Evolutionary conservation across 83 land plant genomes (phyloP).

Genomic region (Isoetes engelmannii): DNA sequence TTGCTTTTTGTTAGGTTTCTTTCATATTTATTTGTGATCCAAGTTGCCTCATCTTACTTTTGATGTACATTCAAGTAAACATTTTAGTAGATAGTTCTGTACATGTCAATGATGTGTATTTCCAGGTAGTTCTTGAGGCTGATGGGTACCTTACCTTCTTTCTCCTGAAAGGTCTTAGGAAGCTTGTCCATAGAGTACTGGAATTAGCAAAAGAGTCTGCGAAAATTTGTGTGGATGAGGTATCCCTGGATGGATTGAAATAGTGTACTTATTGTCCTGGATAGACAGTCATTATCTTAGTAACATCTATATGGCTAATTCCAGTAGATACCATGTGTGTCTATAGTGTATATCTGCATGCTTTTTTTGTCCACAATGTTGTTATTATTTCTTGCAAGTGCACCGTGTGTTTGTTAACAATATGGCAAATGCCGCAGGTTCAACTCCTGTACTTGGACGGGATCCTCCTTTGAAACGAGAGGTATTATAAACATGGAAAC

Average conservation of each 20-base stretch:
- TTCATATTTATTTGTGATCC: too few relatives aligned
- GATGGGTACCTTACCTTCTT: conserved; percentile 98
- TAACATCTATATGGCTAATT: too few relatives aligned
- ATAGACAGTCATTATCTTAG: too few relatives aligned
- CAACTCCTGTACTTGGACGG: conserved; percentile 89
- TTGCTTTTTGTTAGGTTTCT: too few relatives aligned
- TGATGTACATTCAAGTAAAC: too few relatives aligned
- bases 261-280: too few relatives aligned
- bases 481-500: conserved; percentile 33
- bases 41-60: too few relatives aligned
- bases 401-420: conserved; percentile 85
- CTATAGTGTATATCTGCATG: not conserved
- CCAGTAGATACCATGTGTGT: not conserved
- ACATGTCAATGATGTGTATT: not conserved
- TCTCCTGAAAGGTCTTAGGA: conserved; percentile 97
- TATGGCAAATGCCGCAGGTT: conserved; percentile 85
- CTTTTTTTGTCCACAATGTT: not conserved
- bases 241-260: conserved; percentile 9
- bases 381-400: conserved; percentile 40
- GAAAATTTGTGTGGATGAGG: conserved; percentile 95
- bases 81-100: too few relatives aligned
- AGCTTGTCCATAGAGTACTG: conserved; percentile 72
- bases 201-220: conserved; percentile 97
- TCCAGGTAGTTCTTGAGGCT: conserved; percentile 89
- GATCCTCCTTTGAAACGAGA: conserved; percentile 97